Evolutionary conservation across 306 rosid species (phyloP).

Genomic region (Leucaena leucocephala): DNA sequence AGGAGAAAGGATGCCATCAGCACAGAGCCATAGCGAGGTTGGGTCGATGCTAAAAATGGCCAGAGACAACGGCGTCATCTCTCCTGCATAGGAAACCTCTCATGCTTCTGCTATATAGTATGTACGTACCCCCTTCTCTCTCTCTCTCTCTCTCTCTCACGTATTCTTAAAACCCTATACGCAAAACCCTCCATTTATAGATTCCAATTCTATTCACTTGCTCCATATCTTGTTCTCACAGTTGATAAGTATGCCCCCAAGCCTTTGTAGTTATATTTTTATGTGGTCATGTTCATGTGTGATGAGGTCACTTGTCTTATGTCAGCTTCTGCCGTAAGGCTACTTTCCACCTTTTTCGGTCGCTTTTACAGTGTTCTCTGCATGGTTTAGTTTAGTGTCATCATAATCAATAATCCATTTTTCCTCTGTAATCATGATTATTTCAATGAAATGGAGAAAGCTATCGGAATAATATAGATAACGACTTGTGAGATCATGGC

Average conservation of each 20-base stretch:
- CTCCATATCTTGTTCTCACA: not conserved
- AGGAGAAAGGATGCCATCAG: conserved; percentile 43
- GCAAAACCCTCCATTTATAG: not conserved
- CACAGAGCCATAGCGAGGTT: not conserved
- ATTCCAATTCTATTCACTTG: not conserved
- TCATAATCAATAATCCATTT: not conserved
- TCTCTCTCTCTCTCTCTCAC: conserved; percentile 5
- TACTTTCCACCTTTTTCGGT: not conserved
- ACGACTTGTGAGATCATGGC: not conserved
- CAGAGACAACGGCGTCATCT: conserved; percentile 51
- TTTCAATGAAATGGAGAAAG: not conserved
- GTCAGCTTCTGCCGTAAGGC: conserved; percentile 18
- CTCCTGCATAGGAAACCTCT: conserved; percentile 77
- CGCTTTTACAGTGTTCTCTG: not conserved
- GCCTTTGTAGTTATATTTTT: no score
- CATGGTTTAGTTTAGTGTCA: not conserved
- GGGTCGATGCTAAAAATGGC: not conserved
- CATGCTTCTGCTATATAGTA: conserved; percentile 18
- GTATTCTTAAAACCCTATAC: conserved; percentile 7
- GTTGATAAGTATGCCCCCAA: not conserved
- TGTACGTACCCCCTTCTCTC: not conserved
- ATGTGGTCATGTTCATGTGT: conserved; percentile 25
- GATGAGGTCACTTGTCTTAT: conserved; percentile 31
- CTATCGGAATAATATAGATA: not conserved
- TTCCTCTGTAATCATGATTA: not conserved